Percentiles rank a stretch among this genome's conserved stretches.
These are phyloP conservation scores for Geotrichum australiense DNA, from an alignment of 1,139 yeast genomes.

Conservation along the genomic window DNA sequence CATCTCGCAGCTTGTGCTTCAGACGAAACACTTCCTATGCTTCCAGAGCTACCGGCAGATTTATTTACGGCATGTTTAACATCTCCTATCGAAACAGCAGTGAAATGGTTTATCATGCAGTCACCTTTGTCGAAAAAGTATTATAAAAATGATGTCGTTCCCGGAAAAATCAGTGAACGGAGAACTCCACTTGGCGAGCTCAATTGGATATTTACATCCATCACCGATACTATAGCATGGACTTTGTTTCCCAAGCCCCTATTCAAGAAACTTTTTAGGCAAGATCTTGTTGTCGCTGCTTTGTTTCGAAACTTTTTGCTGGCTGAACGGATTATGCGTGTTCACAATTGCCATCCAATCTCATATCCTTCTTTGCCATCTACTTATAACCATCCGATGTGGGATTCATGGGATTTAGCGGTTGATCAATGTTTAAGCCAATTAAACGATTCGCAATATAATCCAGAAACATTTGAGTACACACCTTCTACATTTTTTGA, in stretches of 20 bases:
- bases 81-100: conserved; percentile 91
- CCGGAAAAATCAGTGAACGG: conserved; percentile 87
- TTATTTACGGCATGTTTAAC: conserved; percentile 91
- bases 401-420: conserved; percentile 99
- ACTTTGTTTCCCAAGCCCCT: conserved; percentile 81
- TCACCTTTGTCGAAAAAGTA: conserved; percentile 45
- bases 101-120: conserved; percentile 86
- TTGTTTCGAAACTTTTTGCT: conserved; percentile 82
- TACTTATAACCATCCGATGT: conserved; percentile 76
- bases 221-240: conserved; percentile 98
- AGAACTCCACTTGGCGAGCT: conserved; percentile 94
- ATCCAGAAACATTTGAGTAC: conserved; percentile 42
- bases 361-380: conserved; percentile 93
- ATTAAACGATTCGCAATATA: conserved; percentile 34
- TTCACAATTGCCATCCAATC: conserved; percentile 87
- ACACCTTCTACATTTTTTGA: conserved; percentile 93
- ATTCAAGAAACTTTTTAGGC: conserved; percentile 85
- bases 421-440: conserved; percentile 82
- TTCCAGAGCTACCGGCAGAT: conserved; percentile 94
- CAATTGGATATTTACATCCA: conserved; percentile 97
- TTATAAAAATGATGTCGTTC: conserved; percentile 46
- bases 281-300: conserved; percentile 95
- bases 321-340: conserved; percentile 92
- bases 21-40: conserved; percentile 82
- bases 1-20: conserved; percentile 91